Percentiles rank a stretch among this genome's conserved stretches.
phyloP scores from a whole-genome alignment of 2,329 filamentous ascomycete species.

The Arthroderma sp. region DNA sequence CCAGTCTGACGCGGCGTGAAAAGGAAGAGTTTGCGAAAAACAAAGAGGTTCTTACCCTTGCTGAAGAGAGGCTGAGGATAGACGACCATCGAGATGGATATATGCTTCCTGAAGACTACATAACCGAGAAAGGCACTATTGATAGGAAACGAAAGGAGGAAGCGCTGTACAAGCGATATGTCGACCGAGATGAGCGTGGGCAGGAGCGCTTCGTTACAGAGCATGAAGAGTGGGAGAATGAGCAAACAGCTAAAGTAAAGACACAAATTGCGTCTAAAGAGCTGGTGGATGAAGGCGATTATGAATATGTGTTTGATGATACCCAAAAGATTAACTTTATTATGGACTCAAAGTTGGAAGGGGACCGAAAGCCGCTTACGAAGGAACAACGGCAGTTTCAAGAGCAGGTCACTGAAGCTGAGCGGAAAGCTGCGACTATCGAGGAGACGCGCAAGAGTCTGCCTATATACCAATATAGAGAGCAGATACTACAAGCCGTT shows the following conservation, averaged over 20 bases:
- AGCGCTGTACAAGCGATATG: slow-evolving; percentile 77
- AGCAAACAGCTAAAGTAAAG: slow-evolving; percentile 78
- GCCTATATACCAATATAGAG: slow-evolving; percentile 77
- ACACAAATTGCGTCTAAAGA: slow-evolving; percentile 67
- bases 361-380: slow-evolving; percentile 56
- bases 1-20: slow-evolving; percentile 61
- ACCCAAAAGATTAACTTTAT: slow-evolving; percentile 77
- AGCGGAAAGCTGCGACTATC: slow-evolving; percentile 76
- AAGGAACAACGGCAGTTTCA: slow-evolving; percentile 68
- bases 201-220: slow-evolving; percentile 85
- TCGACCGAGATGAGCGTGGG: slow-evolving; percentile 75
- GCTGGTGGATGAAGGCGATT: slow-evolving; percentile 65
- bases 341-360: slow-evolving; percentile 57
- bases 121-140: slow-evolving; percentile 83
- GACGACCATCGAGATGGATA: slow-evolving; percentile 91
- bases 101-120: slow-evolving; percentile 84
- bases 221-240: slow-evolving; percentile 89
- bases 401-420: slow-evolving; percentile 73
- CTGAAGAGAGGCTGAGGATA: slow-evolving; percentile 72
- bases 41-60: slow-evolving; percentile 63
- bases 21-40: slow-evolving; percentile 83
- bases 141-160: slow-evolving; percentile 79
- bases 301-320: slow-evolving; percentile 87
- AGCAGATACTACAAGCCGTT: slow-evolving; percentile 78
- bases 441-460: slow-evolving; percentile 83